Evolutionary conservation across 2,329 filamentous ascomycete species (phyloP).

Genomic region (Aspergillus ochraceus): DNA sequence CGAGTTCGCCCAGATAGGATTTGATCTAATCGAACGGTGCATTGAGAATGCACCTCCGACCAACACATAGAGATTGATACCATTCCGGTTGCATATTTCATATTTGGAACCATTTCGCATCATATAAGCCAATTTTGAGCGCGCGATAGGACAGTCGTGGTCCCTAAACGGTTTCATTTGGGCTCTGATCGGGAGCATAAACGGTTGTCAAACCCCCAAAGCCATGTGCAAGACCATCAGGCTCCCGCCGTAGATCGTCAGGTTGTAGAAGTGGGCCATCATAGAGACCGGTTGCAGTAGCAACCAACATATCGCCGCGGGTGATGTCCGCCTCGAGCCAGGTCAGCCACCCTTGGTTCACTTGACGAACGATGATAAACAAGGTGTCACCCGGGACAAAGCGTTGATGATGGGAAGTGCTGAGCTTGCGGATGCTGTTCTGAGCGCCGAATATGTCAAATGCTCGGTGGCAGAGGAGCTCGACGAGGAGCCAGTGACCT

Average conservation of each 20-base stretch:
- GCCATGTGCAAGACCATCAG: not conserved
- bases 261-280: not conserved
- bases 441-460: not conserved
- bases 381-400: not conserved
- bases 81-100: not conserved
- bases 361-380: not conserved
- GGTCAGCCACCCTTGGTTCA: not conserved
- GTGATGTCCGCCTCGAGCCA: not conserved
- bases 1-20: too few species aligned
- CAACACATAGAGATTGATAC: too few species aligned
- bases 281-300: not conserved
- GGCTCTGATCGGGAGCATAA: not conserved
- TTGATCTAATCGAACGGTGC: too few species aligned
- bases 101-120: not conserved
- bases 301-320: not conserved
- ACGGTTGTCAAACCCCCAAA: not conserved
- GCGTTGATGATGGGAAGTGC: not conserved
- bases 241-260: not conserved
- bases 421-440: not conserved
- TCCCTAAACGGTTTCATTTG: not conserved
- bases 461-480: not conserved
- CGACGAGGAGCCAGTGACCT: not conserved
- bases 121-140: not conserved
- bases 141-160: not conserved
- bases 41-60: too few species aligned